Base-by-base conservation (phyloP, 1,284 basidiomycete genomes). In the Sanghuangporus baumii region DNA sequence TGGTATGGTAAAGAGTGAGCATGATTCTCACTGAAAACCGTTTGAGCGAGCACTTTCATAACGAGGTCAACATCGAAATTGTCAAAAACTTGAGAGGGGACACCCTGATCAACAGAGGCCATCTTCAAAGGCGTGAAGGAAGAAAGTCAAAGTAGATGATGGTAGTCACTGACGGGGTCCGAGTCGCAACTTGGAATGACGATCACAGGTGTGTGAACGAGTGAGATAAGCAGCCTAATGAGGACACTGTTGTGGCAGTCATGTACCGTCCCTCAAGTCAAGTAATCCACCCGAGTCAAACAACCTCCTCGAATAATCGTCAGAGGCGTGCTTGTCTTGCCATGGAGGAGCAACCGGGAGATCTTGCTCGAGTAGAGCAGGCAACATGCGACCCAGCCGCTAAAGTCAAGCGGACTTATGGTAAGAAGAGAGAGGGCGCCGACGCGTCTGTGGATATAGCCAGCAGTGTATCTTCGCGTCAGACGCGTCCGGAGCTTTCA, bases 11-110 rank as follows among this genome's bases (percentile, higher is more conserved):
- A 51, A 46, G 16, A 46, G 26, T 47, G 43, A 51, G 46, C 47
- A 57, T 37, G 37, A 16, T 75, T 86, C 73, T 64, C 54, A 90
- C 91, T 91, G 78, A 94, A 89, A 37, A 80, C 76, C 0, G 92
- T 94, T 70, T 91, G 83, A 48, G 79, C 75, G 57, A 93, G 76
- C 59, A 93, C 88, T 75, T 90, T 91, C 67, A 91, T 74, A 51
- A 92, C 72, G 59, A 92, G 77, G 74, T 93, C 91, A 57, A 92
- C 66, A 74, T 92, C 87, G 9, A 71, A 61, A 57, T 65, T 63
- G 61, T 72, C 70, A 56, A 69, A 67, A 4, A 69, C 57, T 55
- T 56, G 62, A 16, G 65, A 46, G 16, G 65, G 62, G 37, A 48
- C 62, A 16, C 60, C 56, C 55, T 43, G 55, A 26, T 57, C 55